Base-by-base conservation (phyloP, 129 eudicot species). In the Artemisia tridentata region DNA sequence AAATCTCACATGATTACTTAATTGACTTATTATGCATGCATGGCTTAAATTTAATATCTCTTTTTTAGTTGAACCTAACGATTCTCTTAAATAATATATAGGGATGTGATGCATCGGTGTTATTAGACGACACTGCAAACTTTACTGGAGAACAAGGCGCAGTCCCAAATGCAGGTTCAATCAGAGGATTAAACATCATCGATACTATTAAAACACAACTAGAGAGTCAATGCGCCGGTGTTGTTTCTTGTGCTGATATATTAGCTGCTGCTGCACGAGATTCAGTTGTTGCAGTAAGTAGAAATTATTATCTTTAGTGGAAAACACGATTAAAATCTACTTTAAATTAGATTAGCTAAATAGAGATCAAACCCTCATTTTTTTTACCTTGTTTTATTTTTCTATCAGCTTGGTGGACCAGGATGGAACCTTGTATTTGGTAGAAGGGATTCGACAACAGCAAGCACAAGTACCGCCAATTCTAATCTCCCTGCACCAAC, bases 381-480 rank as follows among this genome's bases (percentile, higher is more conserved):
- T 2, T 56, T 3, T 5, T 16, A 13, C 11, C 2, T n/a, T 1
- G 3, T 31, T 75, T 17, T 67, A 3, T 72, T 51, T 7, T 38
- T 64, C 21, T 75, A 23, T 69, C 69, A 84, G 89, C 86, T 84
- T 13, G 74, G 83, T 6, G 89, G 89, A 13, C 82, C 80, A 17
- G 71, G 80, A 50, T 84, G 89, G 86, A 65, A 69, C 4, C 80
- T 81, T 20, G 19, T 29, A 59, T 63, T 78, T 21, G 89, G 89
- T 3, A 73, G 89, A 71, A 78, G 86, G 54, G 86, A 84, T 62
- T 84, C 89, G 0, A 84, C 89, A 1, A 77, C 86, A 8, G 84
- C 88, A 19, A 84, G 81, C 52, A 21, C 68, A 27, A 78, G 79
- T 48, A 68, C 70, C 11, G 81, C 81, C 4, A 78, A 81, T 61